phyloP scores from a whole-genome alignment of 1,284 basidiomycete genomes.

The Cystobasidium slooffiae region DNA sequence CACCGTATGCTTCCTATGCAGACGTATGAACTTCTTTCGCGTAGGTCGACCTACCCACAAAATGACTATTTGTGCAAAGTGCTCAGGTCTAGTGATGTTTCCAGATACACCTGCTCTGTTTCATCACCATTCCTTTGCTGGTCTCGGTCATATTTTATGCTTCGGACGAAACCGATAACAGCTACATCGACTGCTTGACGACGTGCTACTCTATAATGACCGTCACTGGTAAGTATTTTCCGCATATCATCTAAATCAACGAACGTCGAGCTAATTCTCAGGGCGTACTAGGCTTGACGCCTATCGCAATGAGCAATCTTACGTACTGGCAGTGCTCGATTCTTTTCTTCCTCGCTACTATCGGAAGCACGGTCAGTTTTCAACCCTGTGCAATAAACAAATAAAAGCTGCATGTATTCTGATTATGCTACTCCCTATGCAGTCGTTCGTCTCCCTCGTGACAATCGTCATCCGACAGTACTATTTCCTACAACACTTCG shows the following conservation, averaged over 20 bases:
- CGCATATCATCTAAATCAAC: background rate
- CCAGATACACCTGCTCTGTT: constrained; percentile 56
- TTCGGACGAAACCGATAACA: constrained; percentile 52
- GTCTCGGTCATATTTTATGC: constrained; percentile 57
- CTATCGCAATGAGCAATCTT: constrained; percentile 44
- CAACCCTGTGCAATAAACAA: no score
- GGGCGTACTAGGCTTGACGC: constrained; percentile 46
- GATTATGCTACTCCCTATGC: no score
- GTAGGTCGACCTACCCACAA: background rate
- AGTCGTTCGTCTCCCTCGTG: constrained; percentile 48
- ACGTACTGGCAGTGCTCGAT: constrained; percentile 51
- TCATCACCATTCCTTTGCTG: constrained; percentile 56
- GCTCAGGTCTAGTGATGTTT: no score
- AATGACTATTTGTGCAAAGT: background rate
- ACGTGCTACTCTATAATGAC: constrained; percentile 56
- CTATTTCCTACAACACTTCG: constrained; percentile 75
- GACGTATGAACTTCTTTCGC: constrained; percentile 11
- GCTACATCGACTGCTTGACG: constrained; percentile 52
- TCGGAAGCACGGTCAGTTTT: constrained; percentile 29
- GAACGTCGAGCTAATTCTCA: background rate
- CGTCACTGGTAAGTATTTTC: constrained; percentile 52
- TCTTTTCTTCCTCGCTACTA: constrained; percentile 45
- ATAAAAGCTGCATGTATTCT: no score
- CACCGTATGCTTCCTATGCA: background rate
- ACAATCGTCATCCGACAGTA: constrained; percentile 55